Base-by-base conservation (phyloP, 768 basidiomycete genomes). In the Mycena albidolilacea region DNA sequence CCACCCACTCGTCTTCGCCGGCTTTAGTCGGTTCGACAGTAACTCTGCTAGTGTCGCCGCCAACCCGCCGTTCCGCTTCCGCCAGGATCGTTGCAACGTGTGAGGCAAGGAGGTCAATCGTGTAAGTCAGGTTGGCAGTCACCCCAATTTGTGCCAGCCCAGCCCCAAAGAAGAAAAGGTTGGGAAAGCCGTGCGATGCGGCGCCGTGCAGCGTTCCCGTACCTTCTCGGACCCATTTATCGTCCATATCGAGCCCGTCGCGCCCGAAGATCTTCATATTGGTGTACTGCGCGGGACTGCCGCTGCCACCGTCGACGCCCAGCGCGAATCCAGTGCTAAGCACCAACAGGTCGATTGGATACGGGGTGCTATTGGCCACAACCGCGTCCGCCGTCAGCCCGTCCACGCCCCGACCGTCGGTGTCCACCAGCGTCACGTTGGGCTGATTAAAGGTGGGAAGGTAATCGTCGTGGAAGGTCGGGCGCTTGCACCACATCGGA, bases 401-500 rank as follows among this genome's bases (percentile, higher is more conserved):
- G 0, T 75, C 74, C 5, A 75, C 62, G 15, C 76, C 76, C 43
- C 46, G 59, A 19, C 76, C 76, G 41, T 75, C 71, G 6, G 74
- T 77, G 66, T 77, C 76, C 39, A 77, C 76, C 5, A 77, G 59
- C n/a, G 44, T 69, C 23, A 77, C 76, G 39, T 75, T 75, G 0
- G 74, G 65, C 7, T 7, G 55, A 21, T 77, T 77, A 63, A 77
- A 77, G 7, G 74, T 30, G 37, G 65, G 76, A 5, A 77, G 68
- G 23, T 75, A 77, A 23, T 77, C 74, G 52, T 77, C 76, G 59
- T 77, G 76, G 64, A 77, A 77, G 12, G 71, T 68, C 41, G 74
- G 76, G 21, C 74, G 70, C 54, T 77, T 77, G 62, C 76, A 77
- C 76, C 76, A 77, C 4, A 19, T 37, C 0, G 76, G 74, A 30